Evolutionary conservation across 2,329 filamentous ascomycete genomes (phyloP), one percentile per base, ranked within the genome.

Genomic region (Cercospora canescens): DNA sequence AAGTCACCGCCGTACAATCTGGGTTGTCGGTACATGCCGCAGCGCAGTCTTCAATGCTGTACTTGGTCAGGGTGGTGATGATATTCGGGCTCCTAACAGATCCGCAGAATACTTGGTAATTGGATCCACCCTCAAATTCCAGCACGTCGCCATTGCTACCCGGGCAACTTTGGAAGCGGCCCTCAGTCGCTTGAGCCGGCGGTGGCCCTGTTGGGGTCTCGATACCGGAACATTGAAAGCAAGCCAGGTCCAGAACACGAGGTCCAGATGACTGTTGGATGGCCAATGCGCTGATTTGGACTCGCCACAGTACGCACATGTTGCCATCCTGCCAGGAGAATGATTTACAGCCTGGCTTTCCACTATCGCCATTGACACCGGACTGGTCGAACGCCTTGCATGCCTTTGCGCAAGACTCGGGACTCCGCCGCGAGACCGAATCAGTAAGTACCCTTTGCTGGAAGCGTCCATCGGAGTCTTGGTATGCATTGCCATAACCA

Each of bases 231-330:
- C 45, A 50, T 7, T 50, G 4, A 12, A 28, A 50, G 45, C 45
- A 50, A 12, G 45, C 11, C 24, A 50, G 1, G 45, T 50, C 45
- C 18, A 26, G 1, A 12, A 8, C 21, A 6, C 18, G 18, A 14
- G 45, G 45, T 6, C 45, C 45, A 16, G 11, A 2, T 4, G 1
- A 9, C 11, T 1, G 1, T 3, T 11, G 6, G 1, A 50, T 1
- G 12, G 3, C 21, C 4, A 50, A 21, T 2, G 12, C 3, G 7
- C 0, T 9, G 0, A 28, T 21, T 14, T 0, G 1, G 12, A 1
- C 11, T 4, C 45, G 5, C 2, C 24, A 50, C 21, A 50, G 24
- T 1, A 12, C 12, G 24, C 41, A 48, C 11, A 4, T 21, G 18
- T 11, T 41, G 39, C 39, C 24, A 11, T 50, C 12, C 45, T 32